phyloP scores from a whole-genome alignment of 1,284 basidiomycete species.

The Xerocomus subilludens region DNA sequence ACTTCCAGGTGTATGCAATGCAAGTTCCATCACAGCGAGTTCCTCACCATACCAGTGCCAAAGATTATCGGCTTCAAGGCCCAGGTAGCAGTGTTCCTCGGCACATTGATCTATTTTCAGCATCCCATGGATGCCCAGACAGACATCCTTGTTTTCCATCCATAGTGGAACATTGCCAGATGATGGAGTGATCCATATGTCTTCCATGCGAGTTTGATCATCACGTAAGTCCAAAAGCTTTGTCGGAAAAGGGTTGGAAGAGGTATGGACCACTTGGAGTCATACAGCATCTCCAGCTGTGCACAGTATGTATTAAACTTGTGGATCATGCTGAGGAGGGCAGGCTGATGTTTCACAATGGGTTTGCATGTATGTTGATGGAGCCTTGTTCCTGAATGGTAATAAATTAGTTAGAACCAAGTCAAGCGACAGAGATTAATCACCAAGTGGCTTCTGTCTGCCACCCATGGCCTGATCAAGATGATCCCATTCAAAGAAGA shows the following conservation, averaged over 20 bases:
- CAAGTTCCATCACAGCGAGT: constrained; percentile 7
- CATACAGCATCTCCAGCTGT: neutral
- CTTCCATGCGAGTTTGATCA: constrained; percentile 51
- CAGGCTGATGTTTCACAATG: constrained; percentile 15
- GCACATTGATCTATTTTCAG: constrained; percentile 48
- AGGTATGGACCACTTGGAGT: neutral
- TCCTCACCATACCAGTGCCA: constrained; percentile 25
- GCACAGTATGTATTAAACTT: constrained; percentile 31
- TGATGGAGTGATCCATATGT: constrained; percentile 55
- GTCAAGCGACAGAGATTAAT: too few relatives aligned
- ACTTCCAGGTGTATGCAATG: neutral
- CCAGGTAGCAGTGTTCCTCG: constrained; percentile 45
- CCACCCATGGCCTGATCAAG: constrained; percentile 55
- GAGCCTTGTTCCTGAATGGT: constrained; percentile 21
- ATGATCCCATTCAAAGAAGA: constrained; percentile 56
- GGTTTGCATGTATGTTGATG: constrained; percentile 28
- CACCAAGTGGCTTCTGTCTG: constrained; percentile 52
- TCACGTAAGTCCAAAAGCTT: constrained; percentile 42
- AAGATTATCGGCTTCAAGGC: constrained; percentile 45
- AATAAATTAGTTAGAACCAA: too few relatives aligned
- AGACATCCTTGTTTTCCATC: constrained; percentile 52
- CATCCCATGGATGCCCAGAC: constrained; percentile 51
- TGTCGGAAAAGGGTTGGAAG: neutral
- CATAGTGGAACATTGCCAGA: constrained; percentile 45
- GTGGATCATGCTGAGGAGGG: constrained; percentile 20